A percentile compares a stretch with the other conserved stretches of the same genome.
These are phyloP conservation scores for Dendrobium catenatum DNA, from an alignment of 106 monocot genomes.

Conservation along the genomic window DNA sequence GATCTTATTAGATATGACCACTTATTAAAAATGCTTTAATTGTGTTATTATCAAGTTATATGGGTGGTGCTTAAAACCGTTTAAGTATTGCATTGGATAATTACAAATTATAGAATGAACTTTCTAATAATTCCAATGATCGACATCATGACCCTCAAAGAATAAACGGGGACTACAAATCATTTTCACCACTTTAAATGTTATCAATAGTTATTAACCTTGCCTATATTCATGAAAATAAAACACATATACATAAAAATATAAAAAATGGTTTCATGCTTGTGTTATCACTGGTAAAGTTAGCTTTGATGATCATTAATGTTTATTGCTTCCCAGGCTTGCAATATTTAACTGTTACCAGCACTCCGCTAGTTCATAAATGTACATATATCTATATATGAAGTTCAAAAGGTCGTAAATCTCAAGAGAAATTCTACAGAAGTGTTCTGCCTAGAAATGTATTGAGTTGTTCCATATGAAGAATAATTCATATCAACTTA, in stretches of 20 bases:
- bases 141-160: neutral
- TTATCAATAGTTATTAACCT: neutral
- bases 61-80: neutral
- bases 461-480: neutral
- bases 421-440: neutral
- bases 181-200: neutral
- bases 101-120: neutral
- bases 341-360: neutral
- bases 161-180: neutral
- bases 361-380: neutral
- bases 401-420: neutral
- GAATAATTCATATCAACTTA: neutral
- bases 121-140: neutral
- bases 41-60: neutral
- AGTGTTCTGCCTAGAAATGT: neutral
- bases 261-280: neutral
- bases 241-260: neutral
- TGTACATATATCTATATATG: neutral
- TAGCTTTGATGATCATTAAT: too few species aligned
- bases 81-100: neutral
- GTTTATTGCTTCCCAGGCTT: neutral
- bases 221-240: neutral
- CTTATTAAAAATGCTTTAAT: neutral
- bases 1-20: neutral
- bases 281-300: neutral